Base-by-base conservation (phyloP, 1,284 basidiomycete species). In the Inonotus obliquus region DNA sequence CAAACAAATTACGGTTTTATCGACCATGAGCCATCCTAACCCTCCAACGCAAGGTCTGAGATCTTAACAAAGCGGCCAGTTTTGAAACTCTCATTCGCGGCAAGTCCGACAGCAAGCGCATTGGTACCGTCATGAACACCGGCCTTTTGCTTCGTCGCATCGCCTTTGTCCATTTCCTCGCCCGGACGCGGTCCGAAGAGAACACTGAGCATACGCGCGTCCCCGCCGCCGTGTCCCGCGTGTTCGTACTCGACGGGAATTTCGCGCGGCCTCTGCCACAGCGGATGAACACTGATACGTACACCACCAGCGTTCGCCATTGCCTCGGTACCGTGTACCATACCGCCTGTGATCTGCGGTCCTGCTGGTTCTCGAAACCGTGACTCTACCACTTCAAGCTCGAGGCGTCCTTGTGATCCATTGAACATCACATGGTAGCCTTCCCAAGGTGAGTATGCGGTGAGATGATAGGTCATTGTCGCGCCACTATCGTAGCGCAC, bases 371-470 rank as follows among this genome's bases (percentile, higher is more conserved):
- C 66, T 13, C 75, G 73, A 65, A 71, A 76, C 60, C 73, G 67
- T 21, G 75, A 77, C 66, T 83, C 81, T 57, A 82, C 80, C 17
- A 81, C 79, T 64, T 80, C 79, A 41, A 82, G 76, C 71, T 83
- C 81, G 6, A 83, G 77, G 7, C 81, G 77, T 6, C 81, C 81
- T 35, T 76, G 73, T 41, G 78, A 79, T 10, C 81, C 80, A 68
- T 82, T 82, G 72, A 82, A 80, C 77, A 80, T 80, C 54, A 81
- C 80, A 38, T 76, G 73, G 67, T 81, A 82, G 14, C 81, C 81
- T 72, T 79, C 78, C 78, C 75, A 77, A 2, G 74, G 75, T 21
- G 75, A 77, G 63, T 76, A 77, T 10, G 76, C 74, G 9, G 76
- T 77, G 54, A 83, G 69, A 68, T 82, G 81, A 66, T 82, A 83